These are phyloP conservation scores for Anthoceros angustus DNA, from an alignment of 225 moss, liverwort and hornwort species.

Conservation along the genomic window DNA sequence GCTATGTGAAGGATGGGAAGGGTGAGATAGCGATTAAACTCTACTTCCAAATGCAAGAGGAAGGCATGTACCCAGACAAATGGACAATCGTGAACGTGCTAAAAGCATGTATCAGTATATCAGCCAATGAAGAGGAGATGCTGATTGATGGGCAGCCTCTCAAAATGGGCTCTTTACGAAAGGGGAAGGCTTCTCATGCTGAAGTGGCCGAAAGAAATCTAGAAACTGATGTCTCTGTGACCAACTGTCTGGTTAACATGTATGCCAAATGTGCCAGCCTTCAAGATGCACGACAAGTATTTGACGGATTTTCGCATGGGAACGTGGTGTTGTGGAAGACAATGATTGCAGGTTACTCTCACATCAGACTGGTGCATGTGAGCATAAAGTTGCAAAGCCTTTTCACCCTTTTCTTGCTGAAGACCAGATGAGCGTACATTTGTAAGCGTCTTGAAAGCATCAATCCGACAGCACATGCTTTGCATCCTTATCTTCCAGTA, in stretches of 20 bases:
- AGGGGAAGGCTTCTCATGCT: background rate
- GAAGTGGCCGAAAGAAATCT: background rate
- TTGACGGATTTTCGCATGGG: background rate
- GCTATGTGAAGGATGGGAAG: background rate
- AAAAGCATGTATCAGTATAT: background rate
- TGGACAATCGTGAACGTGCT: background rate
- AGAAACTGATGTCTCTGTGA: background rate
- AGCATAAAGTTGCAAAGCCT: background rate
- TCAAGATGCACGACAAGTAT: background rate
- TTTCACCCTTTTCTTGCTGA: too few species aligned
- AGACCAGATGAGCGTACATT: background rate
- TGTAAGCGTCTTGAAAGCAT: background rate
- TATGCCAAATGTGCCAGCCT: background rate
- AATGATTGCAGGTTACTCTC: background rate
- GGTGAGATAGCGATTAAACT: background rate
- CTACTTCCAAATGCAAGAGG: background rate
- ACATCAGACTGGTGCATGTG: background rate
- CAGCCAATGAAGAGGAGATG: background rate
- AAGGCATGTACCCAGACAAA: background rate
- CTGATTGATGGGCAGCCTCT: background rate
- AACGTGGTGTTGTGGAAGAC: background rate
- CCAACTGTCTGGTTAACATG: background rate
- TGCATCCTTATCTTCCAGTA: slow-evolving; percentile 10
- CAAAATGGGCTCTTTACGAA: background rate
- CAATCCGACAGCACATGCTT: too few species aligned